Conservation (phyloP, 2,329 filamentous ascomycete species). For the Hortaea werneckii region DNA sequence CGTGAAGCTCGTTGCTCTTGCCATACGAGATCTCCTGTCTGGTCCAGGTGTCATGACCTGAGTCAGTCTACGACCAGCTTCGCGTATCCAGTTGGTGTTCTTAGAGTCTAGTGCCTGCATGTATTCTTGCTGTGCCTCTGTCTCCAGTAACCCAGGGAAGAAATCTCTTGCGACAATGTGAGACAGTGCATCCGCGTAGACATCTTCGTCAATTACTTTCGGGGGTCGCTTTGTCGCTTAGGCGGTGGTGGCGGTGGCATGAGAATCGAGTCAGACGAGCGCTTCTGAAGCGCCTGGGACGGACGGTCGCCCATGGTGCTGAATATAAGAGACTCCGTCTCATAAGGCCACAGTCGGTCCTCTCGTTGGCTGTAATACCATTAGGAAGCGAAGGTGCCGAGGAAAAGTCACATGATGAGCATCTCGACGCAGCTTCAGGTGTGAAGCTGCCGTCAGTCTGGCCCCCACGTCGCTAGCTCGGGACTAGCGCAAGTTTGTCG, state of each 20-base stretch:
- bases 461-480: too few relatives aligned
- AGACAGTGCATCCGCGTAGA: conserved; percentile 80
- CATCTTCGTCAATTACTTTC: conserved; percentile 83
- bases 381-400: too few relatives aligned
- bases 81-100: conserved; percentile 75
- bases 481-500: too few relatives aligned
- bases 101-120: conserved; percentile 81
- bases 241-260: conserved; percentile 84
- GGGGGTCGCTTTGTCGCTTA: conserved; percentile 83
- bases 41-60: conserved; percentile 75
- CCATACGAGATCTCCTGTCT: conserved; percentile 30
- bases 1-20: conserved; percentile 29
- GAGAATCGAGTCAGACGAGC: conserved; percentile 53
- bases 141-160: conserved; percentile 83
- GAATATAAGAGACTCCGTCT: too few relatives aligned
- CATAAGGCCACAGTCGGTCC: too few relatives aligned
- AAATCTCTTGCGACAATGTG: conserved; percentile 95
- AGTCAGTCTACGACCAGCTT: conserved; percentile 52
- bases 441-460: too few relatives aligned
- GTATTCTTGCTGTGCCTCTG: conserved; percentile 82
- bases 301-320: conserved; percentile 8
- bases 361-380: too few relatives aligned
- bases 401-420: too few relatives aligned
- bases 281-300: conserved; percentile 58
- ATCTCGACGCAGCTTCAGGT: too few relatives aligned